Conservation (phyloP, 176 grass and related monocot genomes). For the Tillandsia fasciculata region DNA sequence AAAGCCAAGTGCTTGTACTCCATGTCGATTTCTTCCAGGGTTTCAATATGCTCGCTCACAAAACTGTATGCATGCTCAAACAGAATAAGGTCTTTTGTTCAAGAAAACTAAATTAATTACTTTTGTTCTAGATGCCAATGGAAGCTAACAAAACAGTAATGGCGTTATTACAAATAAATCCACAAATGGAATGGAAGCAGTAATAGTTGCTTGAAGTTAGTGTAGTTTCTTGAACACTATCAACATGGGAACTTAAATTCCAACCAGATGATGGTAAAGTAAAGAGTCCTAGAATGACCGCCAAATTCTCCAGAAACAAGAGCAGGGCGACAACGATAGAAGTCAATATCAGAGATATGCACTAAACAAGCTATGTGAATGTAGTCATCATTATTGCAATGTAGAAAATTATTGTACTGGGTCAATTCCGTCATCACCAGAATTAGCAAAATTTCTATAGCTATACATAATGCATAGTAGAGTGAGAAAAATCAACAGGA, state of each 20-base stretch:
- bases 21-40: constrained; percentile 96
- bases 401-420: background rate
- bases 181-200: background rate
- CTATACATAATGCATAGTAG: background rate
- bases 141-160: background rate
- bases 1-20: constrained; percentile 95
- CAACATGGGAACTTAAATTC: background rate
- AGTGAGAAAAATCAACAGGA: too few species aligned
- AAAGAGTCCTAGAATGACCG: too few species aligned
- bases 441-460: background rate
- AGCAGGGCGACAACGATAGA: too few species aligned
- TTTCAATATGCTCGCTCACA: constrained; percentile 97
- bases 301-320: too few species aligned
- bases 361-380: background rate
- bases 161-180: background rate
- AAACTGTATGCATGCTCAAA: constrained; percentile 36
- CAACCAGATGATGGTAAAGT: background rate
- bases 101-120: background rate
- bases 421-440: too few species aligned
- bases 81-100: background rate
- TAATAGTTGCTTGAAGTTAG: background rate
- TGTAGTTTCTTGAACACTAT: background rate
- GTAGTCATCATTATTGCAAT: background rate
- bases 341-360: too few species aligned
- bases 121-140: background rate